Base-by-base conservation (phyloP, 2,329 filamentous ascomycete genomes). In the Nothopassalora personata region DNA sequence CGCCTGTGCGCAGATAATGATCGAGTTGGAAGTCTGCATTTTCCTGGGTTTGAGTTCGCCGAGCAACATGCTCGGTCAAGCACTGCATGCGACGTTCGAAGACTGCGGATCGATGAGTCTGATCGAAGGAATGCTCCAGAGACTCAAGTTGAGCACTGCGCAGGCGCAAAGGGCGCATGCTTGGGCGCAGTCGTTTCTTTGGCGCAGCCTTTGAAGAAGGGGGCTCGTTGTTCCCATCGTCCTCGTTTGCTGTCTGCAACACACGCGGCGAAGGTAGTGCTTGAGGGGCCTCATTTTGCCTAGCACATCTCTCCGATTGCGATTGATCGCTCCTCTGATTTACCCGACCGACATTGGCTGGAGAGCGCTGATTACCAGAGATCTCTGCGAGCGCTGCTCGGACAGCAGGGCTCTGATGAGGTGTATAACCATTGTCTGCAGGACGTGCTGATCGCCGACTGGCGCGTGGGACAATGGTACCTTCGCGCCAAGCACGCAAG, bases 401-500 rank as follows among this genome's bases (percentile, higher is more conserved):
- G 11, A 19, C 49, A 34, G 2, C 30, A n/a, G 28, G 30, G 10
- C 23, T 13, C 10, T 30, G n/a, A 30, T n/a, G 30, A 13, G 49
- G n/a, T n/a, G 30, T 31, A 30, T 51, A 19, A 8, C n/a, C 30
- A n/a, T 34, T 51, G 9, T 11, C 49, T 31, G 27, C 3, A 3
- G 13, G 13, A 30, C 27, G 4, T 30, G 15, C 10, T 19, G 28
- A n/a, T 19, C 5, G 27, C 39, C 39, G 19, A 27, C n/a, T n/a
- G n/a, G 7, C 43, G 9, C 50, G 53, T 28, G 56, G 63, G 15
- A 52, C 51, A 28, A 70, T 63, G 9, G 54, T 64, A 27, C 83
- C 82, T 36, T 70, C 69, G 63, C 71, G 77, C 84, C 83, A 86
- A 57, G 79, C 73, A 49, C 68, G 71, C 53, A 86, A 72, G 3